Evolutionary conservation across 2,329 filamentous ascomycete species (phyloP), one percentile per base, ranked within the genome.

Genomic region (Sarocladium strictum): DNA sequence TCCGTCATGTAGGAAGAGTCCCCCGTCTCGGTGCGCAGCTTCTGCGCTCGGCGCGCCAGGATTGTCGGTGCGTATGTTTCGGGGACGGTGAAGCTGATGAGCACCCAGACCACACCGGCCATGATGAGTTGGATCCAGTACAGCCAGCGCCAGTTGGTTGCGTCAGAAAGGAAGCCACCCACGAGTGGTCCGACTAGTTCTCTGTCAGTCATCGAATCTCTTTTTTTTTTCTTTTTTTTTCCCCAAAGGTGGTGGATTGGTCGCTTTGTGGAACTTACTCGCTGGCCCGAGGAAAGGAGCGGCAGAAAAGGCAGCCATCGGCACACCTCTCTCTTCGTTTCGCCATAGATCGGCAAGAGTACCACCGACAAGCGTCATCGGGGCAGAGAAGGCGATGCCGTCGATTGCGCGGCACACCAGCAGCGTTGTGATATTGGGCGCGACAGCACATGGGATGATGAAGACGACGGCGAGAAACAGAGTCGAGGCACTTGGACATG

Each of bases 61-160:
- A 96, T 84, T 0, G 83, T 87, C 0, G 91, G 90, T 0, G 90
- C 85, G 67, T 94, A 96, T 0, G 91, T 96, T 69, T 96, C 91
- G 1, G 90, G 89, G 0, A 96, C 86, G n/a, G 89, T 94, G 70
- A 95, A 92, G 27, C 85, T 86, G 68, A 94, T 91, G 57, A 93
- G 67, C 17, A 87, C 57, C 83, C 87, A 94, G 61, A 86, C 80
- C 50, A 85, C 65, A 14, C 77, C 84, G 24, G 87, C 76, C 12
- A 94, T 66, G 63, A 96, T 95, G 11, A 94, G 75, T 64, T 93
- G 89, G 61, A 96, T 81, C 86, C 88, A 93, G 73, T 94, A 94
- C 0, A 94, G 75, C 88, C 89, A 94, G 60, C 89, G 75, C 90
- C 90, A 94, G 35, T 86, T 86, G 0, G 76, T 71, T 0, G 79